A percentile compares a stretch with the other conserved stretches of the same genome.
phyloP scores from a whole-genome alignment of 495 filamentous ascomycete genomes.

The Penicillium flavigenum region DNA sequence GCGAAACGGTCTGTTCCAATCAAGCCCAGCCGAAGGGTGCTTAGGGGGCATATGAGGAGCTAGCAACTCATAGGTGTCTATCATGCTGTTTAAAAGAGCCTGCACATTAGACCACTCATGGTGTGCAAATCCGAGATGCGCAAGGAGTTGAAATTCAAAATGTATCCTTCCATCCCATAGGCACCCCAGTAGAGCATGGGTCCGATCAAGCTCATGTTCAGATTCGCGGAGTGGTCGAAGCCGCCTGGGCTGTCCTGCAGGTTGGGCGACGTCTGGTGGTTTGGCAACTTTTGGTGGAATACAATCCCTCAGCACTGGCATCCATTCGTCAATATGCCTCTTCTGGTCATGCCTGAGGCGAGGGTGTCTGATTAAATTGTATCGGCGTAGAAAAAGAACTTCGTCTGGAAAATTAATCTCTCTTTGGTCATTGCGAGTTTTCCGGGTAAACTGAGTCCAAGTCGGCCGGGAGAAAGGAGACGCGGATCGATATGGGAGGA shows the following conservation, averaged over 20 bases:
- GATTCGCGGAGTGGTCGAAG: slow-evolving; percentile 14
- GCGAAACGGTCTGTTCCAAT: slow-evolving; percentile 22
- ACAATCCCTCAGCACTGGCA: slow-evolving; percentile 43
- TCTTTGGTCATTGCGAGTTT: neutral
- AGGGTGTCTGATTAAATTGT: slow-evolving; percentile 18
- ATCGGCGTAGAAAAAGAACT: slow-evolving; percentile 7
- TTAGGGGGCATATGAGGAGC: slow-evolving; percentile 19
- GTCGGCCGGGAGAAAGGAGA: slow-evolving; percentile 11
- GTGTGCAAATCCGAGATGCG: slow-evolving; percentile 43
- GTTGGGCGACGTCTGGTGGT: slow-evolving; percentile 21
- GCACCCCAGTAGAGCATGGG: slow-evolving; percentile 26
- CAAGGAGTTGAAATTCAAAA: slow-evolving; percentile 36
- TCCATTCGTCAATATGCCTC: slow-evolving; percentile 38
- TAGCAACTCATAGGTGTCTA: slow-evolving; percentile 36
- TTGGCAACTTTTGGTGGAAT: slow-evolving; percentile 28
- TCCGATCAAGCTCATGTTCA: slow-evolving; percentile 20
- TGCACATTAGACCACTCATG: slow-evolving; percentile 47
- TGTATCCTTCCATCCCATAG: slow-evolving; percentile 29
- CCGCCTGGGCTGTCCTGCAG: slow-evolving; percentile 12
- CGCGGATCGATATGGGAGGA: slow-evolving; percentile 11
- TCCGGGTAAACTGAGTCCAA: neutral
- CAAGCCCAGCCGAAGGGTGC: slow-evolving; percentile 23
- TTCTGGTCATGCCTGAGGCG: slow-evolving; percentile 15
- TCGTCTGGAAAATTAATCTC: slow-evolving; percentile 7
- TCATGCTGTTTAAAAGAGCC: slow-evolving; percentile 38